Conservation (phyloP, 495 filamentous ascomycete genomes). For the Penicillium robsamsonii region DNA sequence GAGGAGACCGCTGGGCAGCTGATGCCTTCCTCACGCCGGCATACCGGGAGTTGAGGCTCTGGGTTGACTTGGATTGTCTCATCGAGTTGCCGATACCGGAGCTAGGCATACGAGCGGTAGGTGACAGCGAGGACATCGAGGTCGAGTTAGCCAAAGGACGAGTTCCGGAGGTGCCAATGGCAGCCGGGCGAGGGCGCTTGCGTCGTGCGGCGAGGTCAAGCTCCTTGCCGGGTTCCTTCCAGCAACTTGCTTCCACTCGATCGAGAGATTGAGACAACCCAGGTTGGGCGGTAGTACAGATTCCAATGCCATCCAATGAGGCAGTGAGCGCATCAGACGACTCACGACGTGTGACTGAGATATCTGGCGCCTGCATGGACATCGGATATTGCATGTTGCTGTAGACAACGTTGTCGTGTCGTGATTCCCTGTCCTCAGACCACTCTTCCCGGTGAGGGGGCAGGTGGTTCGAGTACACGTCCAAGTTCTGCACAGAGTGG, state of each 20-base stretch:
- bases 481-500: constrained; percentile 18
- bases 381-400: constrained; percentile 34
- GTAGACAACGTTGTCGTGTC: constrained; percentile 30
- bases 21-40: constrained; percentile 53
- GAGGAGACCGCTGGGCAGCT: constrained; percentile 50
- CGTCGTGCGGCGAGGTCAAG: constrained; percentile 54
- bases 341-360: constrained; percentile 34
- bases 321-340: constrained; percentile 44
- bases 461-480: constrained; percentile 23
- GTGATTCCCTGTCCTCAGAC: constrained; percentile 27
- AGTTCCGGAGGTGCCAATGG: constrained; percentile 47
- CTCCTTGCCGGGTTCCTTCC: constrained; percentile 45
- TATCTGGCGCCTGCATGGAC: constrained; percentile 35
- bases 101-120: constrained; percentile 37
- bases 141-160: constrained; percentile 39
- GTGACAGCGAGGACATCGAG: constrained; percentile 43
- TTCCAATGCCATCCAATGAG: constrained; percentile 42
- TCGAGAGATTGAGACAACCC: constrained; percentile 28
- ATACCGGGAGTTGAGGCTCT: constrained; percentile 48
- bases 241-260: constrained; percentile 28
- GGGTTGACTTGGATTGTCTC: constrained; percentile 55
- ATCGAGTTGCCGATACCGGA: constrained; percentile 40
- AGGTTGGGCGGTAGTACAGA: constrained; percentile 28
- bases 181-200: constrained; percentile 53
- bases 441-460: constrained; percentile 30